Conservation (phyloP, 441 rosid species). For the Capsella rubella region DNA sequence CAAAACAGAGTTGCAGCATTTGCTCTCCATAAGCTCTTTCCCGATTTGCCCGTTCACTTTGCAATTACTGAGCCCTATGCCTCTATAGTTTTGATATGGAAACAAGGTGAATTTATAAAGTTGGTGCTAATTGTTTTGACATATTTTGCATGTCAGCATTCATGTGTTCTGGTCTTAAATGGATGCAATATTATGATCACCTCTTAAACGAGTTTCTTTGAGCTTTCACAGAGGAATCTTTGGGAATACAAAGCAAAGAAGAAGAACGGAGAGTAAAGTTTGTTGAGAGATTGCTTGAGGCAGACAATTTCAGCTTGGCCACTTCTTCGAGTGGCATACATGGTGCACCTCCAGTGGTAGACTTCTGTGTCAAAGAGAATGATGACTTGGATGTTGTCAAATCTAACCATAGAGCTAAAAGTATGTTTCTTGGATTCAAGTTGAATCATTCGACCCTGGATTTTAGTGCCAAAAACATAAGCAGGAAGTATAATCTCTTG, state of each 20-base stretch:
- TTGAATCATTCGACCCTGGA: too few species aligned
- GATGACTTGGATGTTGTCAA: conserved; percentile 40
- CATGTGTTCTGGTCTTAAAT: conserved; percentile 1
- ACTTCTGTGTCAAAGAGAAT: conserved; percentile 48
- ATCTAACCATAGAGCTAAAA: conserved; percentile 48
- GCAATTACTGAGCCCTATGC: conserved; percentile 79
- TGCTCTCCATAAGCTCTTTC: conserved; percentile 80
- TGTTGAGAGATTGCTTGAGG: conserved; percentile 71
- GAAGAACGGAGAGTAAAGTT: conserved; percentile 76
- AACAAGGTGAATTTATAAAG: conserved; percentile 61
- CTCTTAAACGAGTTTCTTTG: conserved; percentile 26
- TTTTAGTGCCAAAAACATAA: too few species aligned
- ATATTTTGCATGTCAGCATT: conserved; percentile 23
- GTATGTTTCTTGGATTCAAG: conserved; percentile 50
- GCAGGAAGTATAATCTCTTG: not conserved
- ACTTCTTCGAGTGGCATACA: conserved; percentile 36
- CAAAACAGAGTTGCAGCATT: conserved; percentile 89
- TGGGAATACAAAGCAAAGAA: conserved; percentile 55
- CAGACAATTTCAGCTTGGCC: conserved; percentile 49
- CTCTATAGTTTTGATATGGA: conserved; percentile 75
- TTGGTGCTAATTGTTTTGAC: conserved; percentile 1
- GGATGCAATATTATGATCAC: conserved; percentile 17
- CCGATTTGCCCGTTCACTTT: conserved; percentile 80
- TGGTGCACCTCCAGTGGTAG: conserved; percentile 48
- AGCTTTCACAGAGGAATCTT: conserved; percentile 57